These are phyloP conservation scores for Cyclocybe aegerita DNA, from an alignment of 768 basidiomycete genomes.

Conservation along the genomic window DNA sequence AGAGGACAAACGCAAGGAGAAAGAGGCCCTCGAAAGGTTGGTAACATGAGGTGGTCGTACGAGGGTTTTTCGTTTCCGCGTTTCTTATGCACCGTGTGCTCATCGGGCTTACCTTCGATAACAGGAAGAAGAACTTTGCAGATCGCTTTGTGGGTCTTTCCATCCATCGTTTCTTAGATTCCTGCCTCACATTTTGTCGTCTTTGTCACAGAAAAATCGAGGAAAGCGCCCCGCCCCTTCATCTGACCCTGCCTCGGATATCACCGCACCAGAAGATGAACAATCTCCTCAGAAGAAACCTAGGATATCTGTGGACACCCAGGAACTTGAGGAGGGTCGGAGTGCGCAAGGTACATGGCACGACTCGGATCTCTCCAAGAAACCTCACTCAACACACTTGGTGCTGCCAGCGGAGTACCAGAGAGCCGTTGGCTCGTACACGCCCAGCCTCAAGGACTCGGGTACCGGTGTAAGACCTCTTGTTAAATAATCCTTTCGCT, in stretches of 20 bases:
- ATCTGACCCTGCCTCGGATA: constrained; percentile 20
- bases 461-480: constrained; percentile 31
- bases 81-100: constrained; percentile 1
- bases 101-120: constrained; percentile 1
- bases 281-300: constrained; percentile 17
- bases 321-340: constrained; percentile 1
- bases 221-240: constrained; percentile 53
- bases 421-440: constrained; percentile 21
- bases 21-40: constrained; percentile 52
- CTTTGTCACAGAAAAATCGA: constrained; percentile 46
- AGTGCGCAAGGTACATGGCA: constrained; percentile 15
- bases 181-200: background rate
- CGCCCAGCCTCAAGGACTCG: constrained; percentile 23
- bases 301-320: constrained; percentile 6
- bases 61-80: constrained; percentile 1
- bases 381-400: background rate
- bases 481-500: constrained; percentile 19
- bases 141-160: constrained; percentile 54
- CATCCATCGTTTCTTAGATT: background rate
- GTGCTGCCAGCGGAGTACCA: constrained; percentile 23
- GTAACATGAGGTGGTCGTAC: background rate
- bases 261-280: constrained; percentile 8
- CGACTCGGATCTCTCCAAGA: background rate
- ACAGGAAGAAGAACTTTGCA: constrained; percentile 61
- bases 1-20: constrained; percentile 54